Evolutionary conservation across 2,329 filamentous ascomycete species (phyloP).

Genomic region (Biscogniauxia mediterranea): DNA sequence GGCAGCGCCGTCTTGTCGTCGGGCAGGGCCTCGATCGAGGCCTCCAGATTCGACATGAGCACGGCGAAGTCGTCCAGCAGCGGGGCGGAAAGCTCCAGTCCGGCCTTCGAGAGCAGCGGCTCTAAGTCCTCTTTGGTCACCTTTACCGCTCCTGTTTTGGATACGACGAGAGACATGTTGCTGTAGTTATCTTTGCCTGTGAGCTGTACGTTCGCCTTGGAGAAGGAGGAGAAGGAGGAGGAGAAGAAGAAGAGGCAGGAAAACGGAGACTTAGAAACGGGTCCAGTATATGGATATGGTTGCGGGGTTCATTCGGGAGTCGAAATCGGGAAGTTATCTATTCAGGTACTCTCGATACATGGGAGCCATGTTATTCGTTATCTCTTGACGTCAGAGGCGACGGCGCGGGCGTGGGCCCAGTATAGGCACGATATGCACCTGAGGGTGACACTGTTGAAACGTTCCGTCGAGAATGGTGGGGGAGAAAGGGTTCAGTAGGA

Average conservation of each 20-base stretch:
- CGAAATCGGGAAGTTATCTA: not conserved
- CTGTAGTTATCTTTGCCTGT: not conserved
- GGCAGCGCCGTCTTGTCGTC: conserved; percentile 22
- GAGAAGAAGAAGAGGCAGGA: no score
- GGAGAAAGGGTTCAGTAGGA: no score
- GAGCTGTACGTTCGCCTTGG: not conserved
- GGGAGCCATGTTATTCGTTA: not conserved
- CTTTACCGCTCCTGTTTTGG: conserved; percentile 1
- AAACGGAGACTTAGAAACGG: no score
- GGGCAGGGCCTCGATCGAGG: conserved; percentile 20
- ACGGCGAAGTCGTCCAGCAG: conserved; percentile 20
- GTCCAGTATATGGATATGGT: not conserved
- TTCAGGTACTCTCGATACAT: not conserved
- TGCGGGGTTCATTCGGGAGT: not conserved
- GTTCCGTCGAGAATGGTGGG: not conserved
- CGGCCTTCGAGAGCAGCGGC: conserved; percentile 22
- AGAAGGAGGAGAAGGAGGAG: not conserved
- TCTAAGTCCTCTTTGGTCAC: conserved; percentile 19
- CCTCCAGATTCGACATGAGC: conserved; percentile 21
- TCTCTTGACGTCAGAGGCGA: not conserved
- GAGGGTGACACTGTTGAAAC: not conserved
- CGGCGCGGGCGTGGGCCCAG: conserved; percentile 13
- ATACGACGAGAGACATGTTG: conserved; percentile 20
- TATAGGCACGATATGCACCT: conserved; percentile 21
- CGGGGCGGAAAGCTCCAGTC: conserved; percentile 18